phyloP scores from a whole-genome alignment of 2,329 filamentous ascomycete species.

The Aureobasidium sp. region DNA sequence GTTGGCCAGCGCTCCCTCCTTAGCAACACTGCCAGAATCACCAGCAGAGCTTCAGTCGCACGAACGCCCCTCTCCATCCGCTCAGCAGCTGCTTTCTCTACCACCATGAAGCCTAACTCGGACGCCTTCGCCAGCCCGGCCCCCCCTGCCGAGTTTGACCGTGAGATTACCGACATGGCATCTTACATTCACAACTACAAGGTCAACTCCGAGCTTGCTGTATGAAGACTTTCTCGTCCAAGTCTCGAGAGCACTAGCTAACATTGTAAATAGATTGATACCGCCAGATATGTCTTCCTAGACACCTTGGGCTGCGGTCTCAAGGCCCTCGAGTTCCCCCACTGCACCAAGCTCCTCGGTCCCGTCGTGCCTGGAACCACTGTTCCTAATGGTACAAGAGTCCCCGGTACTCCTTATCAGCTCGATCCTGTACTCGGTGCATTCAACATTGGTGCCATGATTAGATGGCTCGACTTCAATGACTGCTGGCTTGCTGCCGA shows the following conservation, averaged over 20 bases:
- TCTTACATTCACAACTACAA: conserved; percentile 88
- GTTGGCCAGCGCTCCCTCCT: conserved; percentile 26
- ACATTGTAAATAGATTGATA: conserved; percentile 63
- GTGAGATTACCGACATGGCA: conserved; percentile 92
- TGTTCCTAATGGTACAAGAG: conserved; percentile 84
- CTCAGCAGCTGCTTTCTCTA: conserved; percentile 23
- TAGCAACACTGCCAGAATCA: conserved; percentile 19
- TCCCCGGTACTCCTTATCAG: conserved; percentile 87
- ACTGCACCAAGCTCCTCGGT: conserved; percentile 90
- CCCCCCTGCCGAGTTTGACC: conserved; percentile 54
- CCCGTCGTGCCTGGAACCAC: conserved; percentile 83
- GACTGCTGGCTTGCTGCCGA: conserved; percentile 99
- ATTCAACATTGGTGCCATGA: conserved; percentile 99
- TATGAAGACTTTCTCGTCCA: conserved; percentile 40
- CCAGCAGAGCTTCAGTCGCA: conserved; percentile 12
- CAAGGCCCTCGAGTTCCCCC: conserved; percentile 88
- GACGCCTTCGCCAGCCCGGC: conserved; percentile 25
- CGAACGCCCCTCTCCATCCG: conserved; percentile 15
- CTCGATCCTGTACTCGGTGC: conserved; percentile 92
- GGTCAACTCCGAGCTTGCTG: conserved; percentile 84
- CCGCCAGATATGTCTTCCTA: conserved; percentile 90
- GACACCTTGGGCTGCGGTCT: conserved; percentile 96
- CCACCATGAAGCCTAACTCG: conserved; percentile 25
- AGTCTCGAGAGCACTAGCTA: not conserved
- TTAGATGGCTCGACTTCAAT: conserved; percentile 99